Percentiles rank a stretch among this genome's conserved stretches.
Conservation (phyloP, 805 yeast genomes). For the Pichia manshurica region DNA sequence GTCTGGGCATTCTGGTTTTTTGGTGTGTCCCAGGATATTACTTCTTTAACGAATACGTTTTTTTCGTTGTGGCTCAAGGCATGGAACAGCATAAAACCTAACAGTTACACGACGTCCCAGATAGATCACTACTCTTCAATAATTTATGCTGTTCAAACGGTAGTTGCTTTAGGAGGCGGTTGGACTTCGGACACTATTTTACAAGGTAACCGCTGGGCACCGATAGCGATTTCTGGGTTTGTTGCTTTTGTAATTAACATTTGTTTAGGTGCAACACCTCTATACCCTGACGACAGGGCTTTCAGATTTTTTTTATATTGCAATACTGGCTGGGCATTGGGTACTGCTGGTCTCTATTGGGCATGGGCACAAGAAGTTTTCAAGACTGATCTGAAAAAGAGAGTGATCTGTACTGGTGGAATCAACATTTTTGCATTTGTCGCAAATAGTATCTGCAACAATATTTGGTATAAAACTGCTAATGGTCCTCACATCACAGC, state of each 20-base stretch:
- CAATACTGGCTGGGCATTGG: constrained; percentile 13
- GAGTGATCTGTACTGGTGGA: constrained; percentile 15
- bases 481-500: constrained; percentile 13
- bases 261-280: constrained; percentile 7
- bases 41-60: constrained; percentile 9
- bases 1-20: constrained; percentile 16
- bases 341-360: constrained; percentile 16
- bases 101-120: constrained; percentile 11
- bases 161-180: constrained; percentile 10
- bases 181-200: constrained; percentile 14
- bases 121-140: constrained; percentile 10
- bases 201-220: constrained; percentile 14
- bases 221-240: constrained; percentile 11
- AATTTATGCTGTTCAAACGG: constrained; percentile 12
- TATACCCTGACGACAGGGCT: constrained; percentile 8
- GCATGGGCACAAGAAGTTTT: constrained; percentile 14
- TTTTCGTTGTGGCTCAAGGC: constrained; percentile 14
- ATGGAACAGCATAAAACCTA: constrained; percentile 12
- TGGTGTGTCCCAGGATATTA: constrained; percentile 15
- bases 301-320: constrained; percentile 13
- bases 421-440: constrained; percentile 14
- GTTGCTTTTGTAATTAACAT: constrained; percentile 7
- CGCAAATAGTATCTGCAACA: constrained; percentile 14
- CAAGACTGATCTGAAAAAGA: constrained; percentile 7
- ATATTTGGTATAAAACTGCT: constrained; percentile 13